Evolutionary conservation across 805 yeast species (phyloP).

Genomic region (Yarrowia hollandica): DNA sequence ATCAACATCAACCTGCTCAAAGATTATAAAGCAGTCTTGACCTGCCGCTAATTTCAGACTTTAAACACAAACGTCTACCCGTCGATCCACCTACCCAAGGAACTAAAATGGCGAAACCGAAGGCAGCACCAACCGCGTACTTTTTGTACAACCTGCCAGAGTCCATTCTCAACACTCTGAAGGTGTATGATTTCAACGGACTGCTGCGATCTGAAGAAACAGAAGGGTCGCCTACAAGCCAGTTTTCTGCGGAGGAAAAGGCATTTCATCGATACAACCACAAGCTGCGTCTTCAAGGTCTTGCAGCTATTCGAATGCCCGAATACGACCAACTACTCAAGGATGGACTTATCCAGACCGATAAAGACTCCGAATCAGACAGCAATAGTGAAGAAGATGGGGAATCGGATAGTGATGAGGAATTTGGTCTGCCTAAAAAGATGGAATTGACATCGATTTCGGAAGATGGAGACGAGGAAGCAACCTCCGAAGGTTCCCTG

Average conservation of each 20-base stretch:
- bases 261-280: conserved; percentile 26
- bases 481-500: not conserved
- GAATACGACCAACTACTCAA: conserved; percentile 10
- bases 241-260: conserved; percentile 9
- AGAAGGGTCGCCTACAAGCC: not conserved
- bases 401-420: conserved; percentile 20
- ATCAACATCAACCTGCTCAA: not conserved
- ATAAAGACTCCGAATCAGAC: conserved; percentile 1
- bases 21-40: not conserved
- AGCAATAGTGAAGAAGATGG: conserved; percentile 21
- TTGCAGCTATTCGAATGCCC: conserved; percentile 6
- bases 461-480: conserved; percentile 1
- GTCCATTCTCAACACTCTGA: conserved; percentile 5
- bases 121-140: conserved; percentile 10
- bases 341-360: not conserved
- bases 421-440: conserved; percentile 14
- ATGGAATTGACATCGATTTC: conserved; percentile 2
- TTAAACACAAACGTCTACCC: not conserved
- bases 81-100: too few relatives aligned
- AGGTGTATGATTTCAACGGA: conserved; percentile 26
- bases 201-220: conserved; percentile 2
- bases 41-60: not conserved
- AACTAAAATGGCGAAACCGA: conserved; percentile 9
- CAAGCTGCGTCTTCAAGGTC: conserved; percentile 15
- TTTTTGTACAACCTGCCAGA: conserved; percentile 26